Evolutionary conservation across 768 basidiomycete species (phyloP).

Genomic region (Postia placenta): DNA sequence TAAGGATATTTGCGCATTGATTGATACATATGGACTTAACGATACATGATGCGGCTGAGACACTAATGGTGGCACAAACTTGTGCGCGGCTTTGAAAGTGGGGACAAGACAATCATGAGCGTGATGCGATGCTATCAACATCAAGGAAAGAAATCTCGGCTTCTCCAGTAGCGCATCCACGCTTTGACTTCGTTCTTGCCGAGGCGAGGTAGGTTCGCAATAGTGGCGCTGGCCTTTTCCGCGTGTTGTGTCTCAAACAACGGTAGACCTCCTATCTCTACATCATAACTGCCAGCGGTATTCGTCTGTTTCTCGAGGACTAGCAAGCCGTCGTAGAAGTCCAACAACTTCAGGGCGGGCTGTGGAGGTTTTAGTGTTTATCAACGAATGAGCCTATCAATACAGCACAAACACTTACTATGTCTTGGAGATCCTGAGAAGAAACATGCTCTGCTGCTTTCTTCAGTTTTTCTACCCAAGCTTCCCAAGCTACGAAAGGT

Average conservation of each 20-base stretch:
- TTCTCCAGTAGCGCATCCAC: slow-evolving; percentile 10
- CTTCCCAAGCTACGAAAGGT: not conserved
- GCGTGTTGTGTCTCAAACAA: slow-evolving; percentile 8
- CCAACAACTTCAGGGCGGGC: slow-evolving; percentile 5
- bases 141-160: not conserved
- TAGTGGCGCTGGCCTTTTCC: slow-evolving; percentile 2
- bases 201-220: slow-evolving; percentile 5
- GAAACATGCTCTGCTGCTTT: not conserved
- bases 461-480: slow-evolving; percentile 2
- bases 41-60: no score
- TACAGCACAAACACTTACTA: not conserved
- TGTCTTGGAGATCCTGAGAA: not conserved
- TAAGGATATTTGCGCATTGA: no score
- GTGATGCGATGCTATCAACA: not conserved
- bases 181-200: slow-evolving; percentile 9
- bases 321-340: not conserved
- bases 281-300: not conserved
- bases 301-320: not conserved
- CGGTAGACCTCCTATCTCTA: slow-evolving; percentile 1
- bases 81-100: no score
- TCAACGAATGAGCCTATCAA: not conserved
- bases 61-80: no score
- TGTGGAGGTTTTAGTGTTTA: not conserved
- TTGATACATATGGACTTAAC: no score
- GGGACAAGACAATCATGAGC: no score